phyloP scores from a whole-genome alignment of 2,329 filamentous ascomycete genomes.

The Metarhizium robertsii region DNA sequence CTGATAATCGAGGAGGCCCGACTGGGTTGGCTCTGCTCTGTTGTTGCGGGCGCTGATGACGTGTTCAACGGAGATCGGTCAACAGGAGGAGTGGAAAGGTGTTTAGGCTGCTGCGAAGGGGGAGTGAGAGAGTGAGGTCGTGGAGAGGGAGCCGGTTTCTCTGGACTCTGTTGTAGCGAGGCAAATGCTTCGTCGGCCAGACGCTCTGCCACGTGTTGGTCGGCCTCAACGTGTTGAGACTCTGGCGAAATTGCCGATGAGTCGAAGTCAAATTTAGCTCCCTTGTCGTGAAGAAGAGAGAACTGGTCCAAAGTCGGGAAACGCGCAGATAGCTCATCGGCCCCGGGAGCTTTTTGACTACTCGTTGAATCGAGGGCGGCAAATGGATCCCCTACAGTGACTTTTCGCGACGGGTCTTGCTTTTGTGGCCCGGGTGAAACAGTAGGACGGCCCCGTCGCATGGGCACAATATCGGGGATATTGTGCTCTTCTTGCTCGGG shows the following conservation, averaged over 20 bases:
- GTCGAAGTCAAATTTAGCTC: constrained; percentile 77
- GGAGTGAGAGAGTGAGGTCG: constrained; percentile 23
- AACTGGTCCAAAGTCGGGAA: constrained; percentile 95
- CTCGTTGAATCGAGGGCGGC: constrained; percentile 68
- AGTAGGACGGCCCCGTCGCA: constrained; percentile 70
- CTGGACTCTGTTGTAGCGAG: constrained; percentile 22
- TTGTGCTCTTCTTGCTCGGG: constrained; percentile 59
- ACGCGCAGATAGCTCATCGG: constrained; percentile 73
- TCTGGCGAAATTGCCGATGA: constrained; percentile 37
- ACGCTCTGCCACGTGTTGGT: constrained; percentile 61
- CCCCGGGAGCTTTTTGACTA: constrained; percentile 33
- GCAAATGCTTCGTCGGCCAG: constrained; percentile 80
- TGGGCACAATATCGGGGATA: constrained; percentile 85
- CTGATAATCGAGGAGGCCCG: constrained; percentile 56
- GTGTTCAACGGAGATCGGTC: constrained; percentile 27
- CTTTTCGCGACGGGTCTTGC: constrained; percentile 53
- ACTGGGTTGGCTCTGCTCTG: constrained; percentile 35
- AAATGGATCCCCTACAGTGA: constrained; percentile 73
- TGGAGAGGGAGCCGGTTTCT: constrained; percentile 12
- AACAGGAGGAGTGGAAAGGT: constrained; percentile 15
- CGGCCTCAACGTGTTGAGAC: constrained; percentile 40
- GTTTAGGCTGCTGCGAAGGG: constrained; percentile 11
- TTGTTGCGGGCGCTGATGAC: constrained; percentile 30
- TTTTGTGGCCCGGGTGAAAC: constrained; percentile 29
- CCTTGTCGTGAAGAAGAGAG: constrained; percentile 76